Base-by-base conservation (phyloP, 306 rosid species). In the Cicer chorassanicum region DNA sequence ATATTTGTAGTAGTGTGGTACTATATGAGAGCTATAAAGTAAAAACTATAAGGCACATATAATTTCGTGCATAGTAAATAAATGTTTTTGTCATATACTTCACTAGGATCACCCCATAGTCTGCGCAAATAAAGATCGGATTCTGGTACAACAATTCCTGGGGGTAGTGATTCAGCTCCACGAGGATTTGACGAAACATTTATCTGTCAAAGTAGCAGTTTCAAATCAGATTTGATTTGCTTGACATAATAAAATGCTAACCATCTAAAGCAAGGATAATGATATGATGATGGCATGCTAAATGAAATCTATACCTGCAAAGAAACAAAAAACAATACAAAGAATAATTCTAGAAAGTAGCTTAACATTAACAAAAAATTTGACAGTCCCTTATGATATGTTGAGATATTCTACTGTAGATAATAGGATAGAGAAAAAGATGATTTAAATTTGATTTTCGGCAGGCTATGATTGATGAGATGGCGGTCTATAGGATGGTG, bases 101-200 rank as follows among this genome's bases (percentile, higher is more conserved):
- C 99, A 74, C 85, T 89, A 45, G 99, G 99, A 24, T 89, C 96
- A 54, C 99, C 99, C 99, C 99, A 95, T 79, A 92, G 77, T 82
- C 99, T 86, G 59, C 92, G 96, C 83, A 89, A 64, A 80, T 90
- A 82, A 60, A 92, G 83, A 85, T 95, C 99, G 76, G 99, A 84
- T 79, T 90, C 86, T 56, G 97, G 40, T 59, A 80, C 99, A 82
- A 95, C 74, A 79, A 95, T 90, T 83, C 91, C 91, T 3, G 97
- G 98, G 65, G 99, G 98, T 21, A 95, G 84, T 63, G 84, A 81
- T 82, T 92, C 99, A 6, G 99, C 97, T 64, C 99, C 99, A 74
- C 79, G 91, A 60, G 99, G 99, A 83, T 95, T 95, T 82, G 97
- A 82, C 59, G 93, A 78, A 83, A 78, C 96, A 80, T 89, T 78